These are phyloP conservation scores for Poronia punctata DNA, from an alignment of 495 filamentous ascomycete genomes.

Conservation along the genomic window DNA sequence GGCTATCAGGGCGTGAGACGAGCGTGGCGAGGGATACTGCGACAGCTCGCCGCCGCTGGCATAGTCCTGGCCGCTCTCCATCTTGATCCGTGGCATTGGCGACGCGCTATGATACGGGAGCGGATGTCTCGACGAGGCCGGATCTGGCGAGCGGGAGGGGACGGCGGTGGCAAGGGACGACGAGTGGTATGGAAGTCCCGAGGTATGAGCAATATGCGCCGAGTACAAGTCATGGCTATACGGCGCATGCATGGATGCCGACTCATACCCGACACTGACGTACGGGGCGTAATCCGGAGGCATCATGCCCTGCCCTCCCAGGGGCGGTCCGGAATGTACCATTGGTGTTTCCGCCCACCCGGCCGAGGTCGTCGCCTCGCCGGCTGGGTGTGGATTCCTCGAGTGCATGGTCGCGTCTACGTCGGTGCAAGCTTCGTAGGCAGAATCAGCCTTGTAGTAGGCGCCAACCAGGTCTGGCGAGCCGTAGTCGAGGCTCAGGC, in stretches of 20 bases:
- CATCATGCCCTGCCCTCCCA: slow-evolving; percentile 40
- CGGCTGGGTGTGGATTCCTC: slow-evolving; percentile 33
- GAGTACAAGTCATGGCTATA: slow-evolving; percentile 46
- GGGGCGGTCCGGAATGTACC: slow-evolving; percentile 33
- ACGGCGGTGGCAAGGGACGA: slow-evolving; percentile 33
- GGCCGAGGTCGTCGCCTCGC: slow-evolving; percentile 37
- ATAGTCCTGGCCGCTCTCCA: slow-evolving; percentile 40
- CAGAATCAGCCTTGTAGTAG: slow-evolving; percentile 39
- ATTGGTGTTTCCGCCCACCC: slow-evolving; percentile 33
- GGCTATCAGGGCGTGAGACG: slow-evolving; percentile 34
- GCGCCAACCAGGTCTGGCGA: slow-evolving; percentile 38
- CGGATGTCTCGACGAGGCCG: slow-evolving; percentile 22
- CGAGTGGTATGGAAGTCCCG: slow-evolving; percentile 23
- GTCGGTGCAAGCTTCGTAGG: slow-evolving; percentile 36
- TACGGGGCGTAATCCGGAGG: slow-evolving; percentile 48
- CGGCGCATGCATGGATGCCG: slow-evolving; percentile 24
- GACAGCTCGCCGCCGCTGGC: slow-evolving; percentile 31
- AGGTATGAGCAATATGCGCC: slow-evolving; percentile 33
- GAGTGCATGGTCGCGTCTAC: slow-evolving; percentile 33
- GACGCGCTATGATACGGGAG: slow-evolving; percentile 33
- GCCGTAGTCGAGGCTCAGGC: slow-evolving; percentile 40
- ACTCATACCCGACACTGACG: slow-evolving; percentile 37
- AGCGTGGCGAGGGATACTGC: slow-evolving; percentile 43
- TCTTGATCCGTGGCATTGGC: slow-evolving; percentile 43
- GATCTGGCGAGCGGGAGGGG: slow-evolving; percentile 38